phyloP scores from a whole-genome alignment of 306 rosid species.

The Phaseolus lunatus region DNA sequence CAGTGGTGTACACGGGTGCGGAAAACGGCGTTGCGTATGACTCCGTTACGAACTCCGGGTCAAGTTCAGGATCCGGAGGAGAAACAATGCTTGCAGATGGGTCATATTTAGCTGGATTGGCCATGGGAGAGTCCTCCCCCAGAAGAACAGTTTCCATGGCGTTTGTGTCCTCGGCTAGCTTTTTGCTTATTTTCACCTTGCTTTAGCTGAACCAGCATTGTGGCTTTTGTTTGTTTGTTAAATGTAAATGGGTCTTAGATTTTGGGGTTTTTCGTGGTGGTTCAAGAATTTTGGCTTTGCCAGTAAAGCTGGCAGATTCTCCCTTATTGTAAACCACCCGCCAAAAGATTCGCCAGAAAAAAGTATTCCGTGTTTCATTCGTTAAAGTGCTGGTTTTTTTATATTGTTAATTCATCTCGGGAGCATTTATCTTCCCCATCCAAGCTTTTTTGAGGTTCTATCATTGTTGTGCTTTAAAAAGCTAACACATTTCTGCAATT shows the following conservation, averaged over 20 bases:
- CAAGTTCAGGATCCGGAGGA: conserved; percentile 45
- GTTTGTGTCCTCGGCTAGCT: conserved; percentile 10
- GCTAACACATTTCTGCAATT: conserved; percentile 33
- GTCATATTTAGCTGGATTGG: conserved; percentile 92
- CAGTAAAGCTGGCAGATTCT: conserved; percentile 62
- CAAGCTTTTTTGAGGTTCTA: conserved; percentile 34
- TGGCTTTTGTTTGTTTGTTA: conserved; percentile 39
- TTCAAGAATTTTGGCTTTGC: conserved; percentile 55
- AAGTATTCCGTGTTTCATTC: conserved; percentile 47
- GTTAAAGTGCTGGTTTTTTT: conserved; percentile 33
- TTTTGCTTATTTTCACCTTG: conserved; percentile 45
- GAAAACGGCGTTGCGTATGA: conserved; percentile 38
- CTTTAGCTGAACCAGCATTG: conserved; percentile 45
- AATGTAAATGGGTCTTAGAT: conserved; percentile 59
- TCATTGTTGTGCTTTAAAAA: conserved; percentile 21
- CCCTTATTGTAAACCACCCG: conserved; percentile 58
- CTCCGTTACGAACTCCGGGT: conserved; percentile 35
- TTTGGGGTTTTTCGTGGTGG: conserved; percentile 37
- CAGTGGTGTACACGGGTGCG: conserved; percentile 42
- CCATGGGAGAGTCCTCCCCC: conserved; percentile 90
- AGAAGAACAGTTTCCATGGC: conserved; percentile 39
- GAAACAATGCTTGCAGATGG: conserved; percentile 68
- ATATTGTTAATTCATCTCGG: conserved; percentile 5
- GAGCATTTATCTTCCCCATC: conserved; percentile 21
- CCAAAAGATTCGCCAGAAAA: conserved; percentile 49